Evolutionary conservation across 441 rosid species (phyloP).

Genomic region (Breynia disticha): DNA sequence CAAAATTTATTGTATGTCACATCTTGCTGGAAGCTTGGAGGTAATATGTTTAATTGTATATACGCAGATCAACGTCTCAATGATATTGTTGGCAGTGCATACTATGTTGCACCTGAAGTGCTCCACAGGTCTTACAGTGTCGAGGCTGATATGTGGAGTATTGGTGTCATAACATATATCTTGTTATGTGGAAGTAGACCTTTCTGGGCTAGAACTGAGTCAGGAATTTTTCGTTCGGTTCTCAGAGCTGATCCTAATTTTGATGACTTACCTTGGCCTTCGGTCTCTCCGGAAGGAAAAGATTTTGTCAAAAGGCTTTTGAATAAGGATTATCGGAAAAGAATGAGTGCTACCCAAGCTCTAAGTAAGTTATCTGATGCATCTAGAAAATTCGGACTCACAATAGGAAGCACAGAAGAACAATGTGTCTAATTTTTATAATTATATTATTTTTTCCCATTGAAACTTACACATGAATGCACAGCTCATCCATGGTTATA

Average conservation of each 20-base stretch:
- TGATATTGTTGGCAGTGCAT: conserved; percentile 93
- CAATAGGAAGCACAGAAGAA: too few species aligned
- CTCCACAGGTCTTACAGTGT: conserved; percentile 80
- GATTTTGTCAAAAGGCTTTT: conserved; percentile 87
- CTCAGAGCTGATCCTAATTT: conserved; percentile 79
- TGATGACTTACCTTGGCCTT: conserved; percentile 81
- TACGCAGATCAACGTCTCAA: conserved; percentile 70
- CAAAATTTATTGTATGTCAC: background rate
- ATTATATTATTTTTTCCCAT: background rate
- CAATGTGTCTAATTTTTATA: too few species aligned
- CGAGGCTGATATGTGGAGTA: conserved; percentile 96
- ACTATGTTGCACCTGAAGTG: conserved; percentile 96
- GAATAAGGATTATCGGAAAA: conserved; percentile 84
- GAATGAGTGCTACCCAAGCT: conserved; percentile 93
- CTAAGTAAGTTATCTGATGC: conserved; percentile 47
- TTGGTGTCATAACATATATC: conserved; percentile 84
- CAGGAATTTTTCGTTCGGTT: conserved; percentile 91
- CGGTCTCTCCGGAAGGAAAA: conserved; percentile 69
- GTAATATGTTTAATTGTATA: conserved; percentile 12
- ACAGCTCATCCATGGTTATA: conserved; percentile 92
- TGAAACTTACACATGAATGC: conserved; percentile 7
- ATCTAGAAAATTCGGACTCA: too few species aligned
- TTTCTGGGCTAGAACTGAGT: conserved; percentile 93
- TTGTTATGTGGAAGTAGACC: conserved; percentile 92
- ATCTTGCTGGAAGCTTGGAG: conserved; percentile 10